A percentile compares a stretch with the other conserved stretches of the same genome.
These are phyloP conservation scores for Metschnikowia proteae DNA, from an alignment of 805 yeast species.

Conservation along the genomic window DNA sequence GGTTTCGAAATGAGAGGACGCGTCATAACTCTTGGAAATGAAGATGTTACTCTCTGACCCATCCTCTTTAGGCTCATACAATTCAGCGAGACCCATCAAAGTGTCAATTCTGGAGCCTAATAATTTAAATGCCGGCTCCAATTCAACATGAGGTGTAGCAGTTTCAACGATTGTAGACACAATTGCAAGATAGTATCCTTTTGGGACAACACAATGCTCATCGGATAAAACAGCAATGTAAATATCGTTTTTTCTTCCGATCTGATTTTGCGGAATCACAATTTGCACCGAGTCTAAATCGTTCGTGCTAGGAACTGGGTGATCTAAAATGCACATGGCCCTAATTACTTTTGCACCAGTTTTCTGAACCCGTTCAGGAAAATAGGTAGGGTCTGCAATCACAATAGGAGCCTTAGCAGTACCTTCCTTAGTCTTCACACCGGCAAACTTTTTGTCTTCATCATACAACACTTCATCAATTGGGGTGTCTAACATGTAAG, in stretches of 20 bases:
- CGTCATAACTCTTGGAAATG: constrained; percentile 87
- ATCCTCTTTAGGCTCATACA: constrained; percentile 82
- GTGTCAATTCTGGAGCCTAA: constrained; percentile 78
- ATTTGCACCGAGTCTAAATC: constrained; percentile 89
- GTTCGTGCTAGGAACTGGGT: constrained; percentile 77
- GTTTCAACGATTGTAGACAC: constrained; percentile 94
- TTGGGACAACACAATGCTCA: constrained; percentile 85
- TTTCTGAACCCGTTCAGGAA: constrained; percentile 75
- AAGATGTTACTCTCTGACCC: constrained; percentile 77
- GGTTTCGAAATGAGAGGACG: constrained; percentile 91
- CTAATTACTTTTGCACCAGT: constrained; percentile 74
- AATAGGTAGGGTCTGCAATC: constrained; percentile 96
- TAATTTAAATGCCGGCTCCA: constrained; percentile 89
- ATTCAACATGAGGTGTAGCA: constrained; percentile 83
- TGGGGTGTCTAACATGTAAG: constrained; percentile 96
- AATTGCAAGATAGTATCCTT: constrained; percentile 87
- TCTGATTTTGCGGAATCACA: constrained; percentile 95
- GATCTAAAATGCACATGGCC: constrained; percentile 85
- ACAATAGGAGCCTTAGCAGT: constrained; percentile 87
- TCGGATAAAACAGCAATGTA: constrained; percentile 88
- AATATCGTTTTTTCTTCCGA: constrained; percentile 87
- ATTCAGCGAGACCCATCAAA: constrained; percentile 89
- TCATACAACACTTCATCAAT: constrained; percentile 82
- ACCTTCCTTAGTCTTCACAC: constrained; percentile 90
- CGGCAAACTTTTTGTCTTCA: constrained; percentile 62